Conservation (phyloP, 1,139 yeast genomes). For the Hanseniaspora gamundiae region DNA sequence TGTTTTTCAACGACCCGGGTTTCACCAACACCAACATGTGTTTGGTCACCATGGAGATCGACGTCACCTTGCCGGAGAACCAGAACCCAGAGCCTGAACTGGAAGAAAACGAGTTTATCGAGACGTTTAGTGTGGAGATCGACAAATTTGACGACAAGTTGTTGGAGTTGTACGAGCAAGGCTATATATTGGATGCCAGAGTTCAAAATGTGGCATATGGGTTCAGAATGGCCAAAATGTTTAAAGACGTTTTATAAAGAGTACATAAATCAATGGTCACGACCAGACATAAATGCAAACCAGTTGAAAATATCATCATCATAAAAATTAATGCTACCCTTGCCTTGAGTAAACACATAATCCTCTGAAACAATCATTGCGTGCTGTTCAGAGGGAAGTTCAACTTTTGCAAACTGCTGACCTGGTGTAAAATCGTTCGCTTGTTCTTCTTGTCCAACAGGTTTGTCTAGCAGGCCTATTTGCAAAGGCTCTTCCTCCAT, state of each 20-base stretch:
- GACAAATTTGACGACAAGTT: slow-evolving; percentile 43
- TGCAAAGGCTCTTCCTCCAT: slow-evolving; percentile 11
- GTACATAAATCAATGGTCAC: neutral
- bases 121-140: slow-evolving; percentile 62
- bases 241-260: slow-evolving; percentile 13
- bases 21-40: slow-evolving; percentile 83
- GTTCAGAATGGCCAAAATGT: slow-evolving; percentile 35
- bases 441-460: no score
- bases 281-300: neutral
- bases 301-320: neutral
- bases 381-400: no score
- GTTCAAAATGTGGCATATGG: slow-evolving; percentile 83
- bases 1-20: slow-evolving; percentile 83
- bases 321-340: neutral
- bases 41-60: slow-evolving; percentile 69
- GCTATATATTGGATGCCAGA: slow-evolving; percentile 74
- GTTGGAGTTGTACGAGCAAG: slow-evolving; percentile 41
- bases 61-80: slow-evolving; percentile 53
- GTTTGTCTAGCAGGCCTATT: no score
- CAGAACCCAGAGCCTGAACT: slow-evolving; percentile 55
- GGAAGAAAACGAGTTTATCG: slow-evolving; percentile 85
- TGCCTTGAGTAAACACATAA: neutral
- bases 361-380: neutral
- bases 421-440: no score
- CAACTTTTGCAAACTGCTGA: no score